A percentile compares a stretch with the other conserved stretches of the same genome.
These are phyloP conservation scores for Saccharomyces paradoxus DNA, from an alignment of 805 yeast species.

Conservation along the genomic window DNA sequence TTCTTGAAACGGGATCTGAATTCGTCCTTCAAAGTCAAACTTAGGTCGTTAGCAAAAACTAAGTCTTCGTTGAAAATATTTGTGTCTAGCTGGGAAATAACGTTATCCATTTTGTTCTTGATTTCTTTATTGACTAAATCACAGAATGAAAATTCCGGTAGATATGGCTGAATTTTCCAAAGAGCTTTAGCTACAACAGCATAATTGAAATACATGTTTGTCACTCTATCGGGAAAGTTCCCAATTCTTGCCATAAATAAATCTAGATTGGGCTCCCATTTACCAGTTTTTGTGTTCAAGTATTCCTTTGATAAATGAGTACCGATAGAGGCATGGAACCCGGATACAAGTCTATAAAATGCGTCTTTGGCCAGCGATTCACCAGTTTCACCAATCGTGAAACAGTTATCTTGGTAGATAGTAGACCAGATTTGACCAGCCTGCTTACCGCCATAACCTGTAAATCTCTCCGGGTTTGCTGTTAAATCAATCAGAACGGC, in stretches of 20 bases:
- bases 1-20: conserved; percentile 80
- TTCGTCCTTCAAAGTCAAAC: conserved; percentile 60
- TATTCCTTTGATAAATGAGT: conserved; percentile 86
- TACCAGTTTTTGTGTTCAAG: conserved; percentile 59
- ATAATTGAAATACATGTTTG: conserved; percentile 87
- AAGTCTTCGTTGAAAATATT: conserved; percentile 44
- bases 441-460: conserved; percentile 92
- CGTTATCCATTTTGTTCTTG: conserved; percentile 35
- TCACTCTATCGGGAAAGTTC: conserved; percentile 74
- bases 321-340: conserved; percentile 92
- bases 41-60: conserved; percentile 40
- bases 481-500: conserved; percentile 79
- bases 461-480: conserved; percentile 90
- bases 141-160: conserved; percentile 45
- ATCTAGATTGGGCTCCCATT: conserved; percentile 76
- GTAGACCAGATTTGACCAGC: conserved; percentile 89
- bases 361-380: conserved; percentile 80
- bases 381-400: conserved; percentile 38
- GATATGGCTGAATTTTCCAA: conserved; percentile 51
- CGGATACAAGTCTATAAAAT: conserved; percentile 79
- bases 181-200: conserved; percentile 79
- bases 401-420: conserved; percentile 87
- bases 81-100: conserved; percentile 31
- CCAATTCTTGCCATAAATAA: conserved; percentile 89
- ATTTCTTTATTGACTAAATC: conserved; percentile 38